Conservation (phyloP, 345 rosid species). For the Pseudoturritis turrita region DNA sequence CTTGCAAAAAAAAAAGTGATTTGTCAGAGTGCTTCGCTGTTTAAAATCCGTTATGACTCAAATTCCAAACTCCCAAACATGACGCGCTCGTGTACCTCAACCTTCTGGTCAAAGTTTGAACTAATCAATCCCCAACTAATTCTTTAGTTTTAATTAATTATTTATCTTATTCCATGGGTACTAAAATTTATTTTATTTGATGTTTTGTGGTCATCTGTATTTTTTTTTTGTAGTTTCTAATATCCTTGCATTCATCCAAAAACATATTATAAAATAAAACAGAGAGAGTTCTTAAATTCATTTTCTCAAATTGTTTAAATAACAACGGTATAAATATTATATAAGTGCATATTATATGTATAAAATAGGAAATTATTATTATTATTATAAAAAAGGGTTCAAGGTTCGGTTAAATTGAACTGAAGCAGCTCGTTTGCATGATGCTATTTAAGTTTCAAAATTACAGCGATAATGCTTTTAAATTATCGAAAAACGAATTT, state of each 20-base stretch:
- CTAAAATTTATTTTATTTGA: too few species aligned
- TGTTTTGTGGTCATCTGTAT: too few species aligned
- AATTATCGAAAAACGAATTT: neutral
- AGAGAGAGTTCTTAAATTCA: too few species aligned
- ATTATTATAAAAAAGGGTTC: neutral
- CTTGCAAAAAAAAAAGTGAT: neutral
- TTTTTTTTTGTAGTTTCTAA: too few species aligned
- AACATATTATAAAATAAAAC: too few species aligned
- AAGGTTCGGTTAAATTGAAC: neutral
- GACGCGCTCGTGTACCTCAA: slow-evolving; percentile 22
- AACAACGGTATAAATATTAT: too few species aligned
- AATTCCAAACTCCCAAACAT: neutral
- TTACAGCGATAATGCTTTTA: neutral
- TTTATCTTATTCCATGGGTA: neutral
- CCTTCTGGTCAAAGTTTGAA: slow-evolving; percentile 22
- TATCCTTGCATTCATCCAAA: too few species aligned
- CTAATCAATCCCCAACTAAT: slow-evolving; percentile 4
- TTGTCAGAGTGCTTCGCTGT: slow-evolving; percentile 32
- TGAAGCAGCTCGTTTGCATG: slow-evolving; percentile 13
- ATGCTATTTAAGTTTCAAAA: neutral
- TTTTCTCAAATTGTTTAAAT: too few species aligned
- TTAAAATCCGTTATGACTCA: neutral
- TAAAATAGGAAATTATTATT: neutral
- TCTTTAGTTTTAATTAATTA: neutral
- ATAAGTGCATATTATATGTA: neutral